Evolutionary conservation across 179 eudicot genomes (phyloP).

Genomic region (Spinacia oleracea): DNA sequence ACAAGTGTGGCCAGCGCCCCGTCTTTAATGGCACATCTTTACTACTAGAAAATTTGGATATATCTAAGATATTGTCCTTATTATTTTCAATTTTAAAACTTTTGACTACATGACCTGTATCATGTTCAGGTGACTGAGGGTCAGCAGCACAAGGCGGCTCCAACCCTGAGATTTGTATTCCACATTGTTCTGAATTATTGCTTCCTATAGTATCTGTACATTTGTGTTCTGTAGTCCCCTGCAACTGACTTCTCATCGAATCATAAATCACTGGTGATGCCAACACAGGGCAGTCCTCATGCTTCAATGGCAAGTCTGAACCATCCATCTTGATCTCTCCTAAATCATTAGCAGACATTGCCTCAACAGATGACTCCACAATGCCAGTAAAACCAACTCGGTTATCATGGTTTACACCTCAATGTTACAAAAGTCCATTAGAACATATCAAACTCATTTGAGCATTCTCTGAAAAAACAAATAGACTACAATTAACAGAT

Average conservation of each 20-base stretch:
- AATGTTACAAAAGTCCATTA: not conserved
- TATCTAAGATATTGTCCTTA: slow-evolving; percentile 18
- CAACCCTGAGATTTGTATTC: slow-evolving; percentile 18
- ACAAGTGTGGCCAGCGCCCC: slow-evolving; percentile 43
- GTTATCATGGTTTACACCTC: slow-evolving; percentile 6
- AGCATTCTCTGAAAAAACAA: not conserved
- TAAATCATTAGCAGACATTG: slow-evolving; percentile 17
- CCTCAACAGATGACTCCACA: slow-evolving; percentile 14
- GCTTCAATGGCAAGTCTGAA: slow-evolving; percentile 35
- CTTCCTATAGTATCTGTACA: slow-evolving; percentile 14
- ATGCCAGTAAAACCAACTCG: slow-evolving; percentile 18
- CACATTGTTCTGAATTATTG: slow-evolving; percentile 25
- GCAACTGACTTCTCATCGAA: slow-evolving; percentile 18
- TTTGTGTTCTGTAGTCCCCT: slow-evolving; percentile 13
- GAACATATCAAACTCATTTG: not conserved
- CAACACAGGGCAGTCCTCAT: slow-evolving; percentile 28
- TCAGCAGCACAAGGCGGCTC: slow-evolving; percentile 21
- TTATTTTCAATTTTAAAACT: slow-evolving; percentile 15
- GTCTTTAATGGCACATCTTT: slow-evolving; percentile 24
- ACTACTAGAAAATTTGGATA: slow-evolving; percentile 12
- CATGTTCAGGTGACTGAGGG: slow-evolving; percentile 18
- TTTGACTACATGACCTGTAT: slow-evolving; percentile 13
- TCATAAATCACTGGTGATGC: slow-evolving; percentile 14
- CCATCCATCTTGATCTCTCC: slow-evolving; percentile 24
- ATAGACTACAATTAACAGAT: slow-evolving; percentile 2